phyloP scores from a whole-genome alignment of 2,329 filamentous ascomycete species.

The Tolypocladium capitatum region DNA sequence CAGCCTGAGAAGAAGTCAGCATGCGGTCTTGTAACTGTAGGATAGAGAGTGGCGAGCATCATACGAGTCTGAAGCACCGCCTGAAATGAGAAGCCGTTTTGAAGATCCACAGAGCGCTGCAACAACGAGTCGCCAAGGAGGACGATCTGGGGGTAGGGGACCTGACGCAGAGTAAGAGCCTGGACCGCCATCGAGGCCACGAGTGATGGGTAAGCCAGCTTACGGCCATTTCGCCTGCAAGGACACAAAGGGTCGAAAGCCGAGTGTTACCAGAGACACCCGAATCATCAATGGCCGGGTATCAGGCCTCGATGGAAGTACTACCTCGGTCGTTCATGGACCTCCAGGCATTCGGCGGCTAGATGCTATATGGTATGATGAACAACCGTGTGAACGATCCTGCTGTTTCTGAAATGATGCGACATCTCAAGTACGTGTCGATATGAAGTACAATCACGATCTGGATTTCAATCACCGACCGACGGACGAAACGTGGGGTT shows the following conservation, averaged over 20 bases:
- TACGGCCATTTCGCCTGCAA: constrained; percentile 9
- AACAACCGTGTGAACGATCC: background rate
- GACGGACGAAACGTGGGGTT: background rate
- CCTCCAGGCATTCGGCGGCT: background rate
- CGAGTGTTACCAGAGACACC: background rate
- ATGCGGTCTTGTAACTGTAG: background rate
- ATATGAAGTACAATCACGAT: too few species aligned
- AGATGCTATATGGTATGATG: background rate
- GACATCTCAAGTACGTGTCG: too few species aligned
- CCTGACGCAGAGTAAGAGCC: constrained; percentile 15
- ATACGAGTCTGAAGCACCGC: constrained; percentile 56
- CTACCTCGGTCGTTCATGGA: background rate
- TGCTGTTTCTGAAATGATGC: background rate
- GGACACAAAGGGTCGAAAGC: background rate
- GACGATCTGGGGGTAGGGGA: constrained; percentile 58
- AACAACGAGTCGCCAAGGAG: constrained; percentile 88
- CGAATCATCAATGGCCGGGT: background rate
- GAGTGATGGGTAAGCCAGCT: background rate
- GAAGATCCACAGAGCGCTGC: constrained; percentile 48
- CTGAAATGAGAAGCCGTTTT: constrained; percentile 61
- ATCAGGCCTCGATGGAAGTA: background rate
- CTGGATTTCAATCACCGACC: too few species aligned
- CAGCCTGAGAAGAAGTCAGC: constrained; percentile 39
- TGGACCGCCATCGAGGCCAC: background rate
- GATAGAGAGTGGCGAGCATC: constrained; percentile 11